These are phyloP conservation scores for Amphibolis antarctica DNA, from an alignment of 106 monocot genomes.

Conservation along the genomic window DNA sequence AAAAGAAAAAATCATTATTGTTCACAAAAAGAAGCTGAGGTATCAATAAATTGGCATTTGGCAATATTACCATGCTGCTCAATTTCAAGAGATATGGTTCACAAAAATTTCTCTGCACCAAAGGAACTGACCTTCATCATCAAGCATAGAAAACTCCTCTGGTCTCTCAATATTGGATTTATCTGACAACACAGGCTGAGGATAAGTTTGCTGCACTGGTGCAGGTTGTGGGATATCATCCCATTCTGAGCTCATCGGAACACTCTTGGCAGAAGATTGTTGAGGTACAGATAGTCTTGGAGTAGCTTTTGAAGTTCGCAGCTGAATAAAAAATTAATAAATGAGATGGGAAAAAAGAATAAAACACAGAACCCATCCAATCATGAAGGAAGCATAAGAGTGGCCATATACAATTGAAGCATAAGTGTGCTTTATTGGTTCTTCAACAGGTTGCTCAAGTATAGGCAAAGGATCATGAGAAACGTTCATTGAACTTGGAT, in stretches of 20 bases:
- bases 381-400: not conserved
- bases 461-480: conserved; percentile 2
- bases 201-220: conserved; percentile 25
- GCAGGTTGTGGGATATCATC: conserved; percentile 19
- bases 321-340: conserved; percentile 21
- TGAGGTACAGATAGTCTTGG: conserved; percentile 13
- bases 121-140: conserved; percentile 62
- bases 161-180: conserved; percentile 25
- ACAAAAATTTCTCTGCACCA: too few species aligned
- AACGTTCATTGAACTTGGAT: conserved; percentile 12
- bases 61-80: too few species aligned
- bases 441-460: conserved; percentile 37
- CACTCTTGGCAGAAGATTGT: conserved; percentile 19
- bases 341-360: not conserved
- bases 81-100: too few species aligned
- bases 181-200: conserved; percentile 21
- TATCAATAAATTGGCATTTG: too few species aligned
- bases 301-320: conserved; percentile 47
- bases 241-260: conserved; percentile 33
- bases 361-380: not conserved
- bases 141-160: conserved; percentile 27
- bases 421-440: conserved; percentile 68
- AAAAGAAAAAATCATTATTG: too few species aligned
- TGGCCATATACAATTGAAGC: conserved; percentile 56
- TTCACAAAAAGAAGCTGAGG: too few species aligned